Evolutionary conservation across 352 stramenopile genomes (phyloP).

Genomic region (Phytophthora parvispora): DNA sequence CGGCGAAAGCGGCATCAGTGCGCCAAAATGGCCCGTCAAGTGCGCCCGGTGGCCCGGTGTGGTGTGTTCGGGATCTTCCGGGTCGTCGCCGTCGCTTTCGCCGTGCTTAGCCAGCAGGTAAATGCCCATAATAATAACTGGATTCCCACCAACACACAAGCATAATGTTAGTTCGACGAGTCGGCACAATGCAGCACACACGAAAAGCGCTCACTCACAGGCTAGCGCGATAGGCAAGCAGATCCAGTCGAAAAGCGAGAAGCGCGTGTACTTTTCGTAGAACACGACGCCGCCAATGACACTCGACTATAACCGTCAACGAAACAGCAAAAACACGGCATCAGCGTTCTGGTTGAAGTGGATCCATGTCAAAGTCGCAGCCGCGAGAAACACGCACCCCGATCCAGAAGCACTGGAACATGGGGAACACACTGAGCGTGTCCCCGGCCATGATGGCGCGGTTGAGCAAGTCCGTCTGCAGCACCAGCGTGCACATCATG

Average conservation of each 20-base stretch:
- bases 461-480: conserved; percentile 89
- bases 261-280: conserved; percentile 87
- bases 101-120: conserved; percentile 86
- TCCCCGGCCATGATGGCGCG: conserved; percentile 87
- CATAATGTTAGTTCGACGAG: background rate
- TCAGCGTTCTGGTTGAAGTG: conserved; percentile 13
- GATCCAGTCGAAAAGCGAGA: conserved; percentile 85
- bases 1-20: conserved; percentile 85
- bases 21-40: conserved; percentile 80
- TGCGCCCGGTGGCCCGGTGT: conserved; percentile 50
- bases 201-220: conserved; percentile 51
- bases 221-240: conserved; percentile 79
- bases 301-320: conserved; percentile 64
- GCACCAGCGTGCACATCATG: conserved; percentile 84
- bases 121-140: conserved; percentile 89
- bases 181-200: background rate
- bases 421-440: conserved; percentile 88
- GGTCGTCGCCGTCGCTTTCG: conserved; percentile 58
- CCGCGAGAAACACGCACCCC: conserved; percentile 54
- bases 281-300: conserved; percentile 88
- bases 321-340: conserved; percentile 5
- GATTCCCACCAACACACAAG: background rate
- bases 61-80: conserved; percentile 32
- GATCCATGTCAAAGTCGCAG: background rate
- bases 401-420: conserved; percentile 93